phyloP scores from a whole-genome alignment of 2,329 filamentous ascomycete species.

The Colletotrichum cuscutae region DNA sequence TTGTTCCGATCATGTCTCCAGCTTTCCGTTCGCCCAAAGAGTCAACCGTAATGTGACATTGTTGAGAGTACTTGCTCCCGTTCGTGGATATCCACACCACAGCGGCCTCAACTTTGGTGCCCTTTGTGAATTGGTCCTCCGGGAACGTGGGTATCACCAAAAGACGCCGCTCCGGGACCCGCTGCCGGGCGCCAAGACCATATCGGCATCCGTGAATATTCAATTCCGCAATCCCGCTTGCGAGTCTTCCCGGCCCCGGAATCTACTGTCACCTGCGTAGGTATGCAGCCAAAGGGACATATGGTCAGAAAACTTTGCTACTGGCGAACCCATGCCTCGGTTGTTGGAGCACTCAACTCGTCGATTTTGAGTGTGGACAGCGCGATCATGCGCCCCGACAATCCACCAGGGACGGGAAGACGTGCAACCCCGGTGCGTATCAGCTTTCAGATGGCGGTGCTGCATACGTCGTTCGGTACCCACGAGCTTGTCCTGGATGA shows the following conservation, averaged over 20 bases:
- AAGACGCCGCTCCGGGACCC: not conserved
- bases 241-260: constrained; percentile 3
- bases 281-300: not conserved
- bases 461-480: not conserved
- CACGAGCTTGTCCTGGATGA: constrained; percentile 5
- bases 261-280: too few relatives aligned
- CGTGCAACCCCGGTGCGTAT: constrained; percentile 26
- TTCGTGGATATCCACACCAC: not conserved
- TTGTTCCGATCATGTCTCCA: not conserved
- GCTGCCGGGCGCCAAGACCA: constrained; percentile 10
- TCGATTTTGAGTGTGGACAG: constrained; percentile 14
- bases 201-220: constrained; percentile 1
- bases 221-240: constrained; percentile 12
- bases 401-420: constrained; percentile 30
- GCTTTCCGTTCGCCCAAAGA: not conserved
- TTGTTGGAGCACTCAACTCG: not conserved
- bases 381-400: constrained; percentile 28
- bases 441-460: not conserved
- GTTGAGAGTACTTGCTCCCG: not conserved
- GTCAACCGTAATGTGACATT: not conserved
- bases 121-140: not conserved
- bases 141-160: not conserved
- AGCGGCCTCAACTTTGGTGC: not conserved
- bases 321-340: constrained; percentile 9
- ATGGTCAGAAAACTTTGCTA: constrained; percentile 4